Evolutionary conservation across 306 rosid genomes (phyloP).

Genomic region (Luffa acutangula): DNA sequence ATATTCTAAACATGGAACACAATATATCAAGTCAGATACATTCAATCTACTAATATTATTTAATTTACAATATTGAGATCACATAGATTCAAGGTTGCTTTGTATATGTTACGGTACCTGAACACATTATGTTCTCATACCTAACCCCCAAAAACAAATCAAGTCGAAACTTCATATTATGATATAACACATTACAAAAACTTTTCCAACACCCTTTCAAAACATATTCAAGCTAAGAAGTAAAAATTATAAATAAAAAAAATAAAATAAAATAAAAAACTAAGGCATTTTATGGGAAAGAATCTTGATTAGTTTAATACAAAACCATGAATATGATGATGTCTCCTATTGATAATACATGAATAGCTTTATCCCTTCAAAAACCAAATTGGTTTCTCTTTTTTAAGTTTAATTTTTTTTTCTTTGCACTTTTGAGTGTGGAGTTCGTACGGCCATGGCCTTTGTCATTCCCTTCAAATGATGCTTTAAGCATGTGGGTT

Average conservation of each 20-base stretch:
- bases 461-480: background rate
- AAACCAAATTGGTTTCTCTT: constrained; percentile 1
- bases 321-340: constrained; percentile 5
- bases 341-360: constrained; percentile 1
- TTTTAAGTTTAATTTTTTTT: background rate
- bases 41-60: too few species aligned
- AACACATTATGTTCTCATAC: too few species aligned
- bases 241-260: too few species aligned
- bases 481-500: background rate
- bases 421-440: background rate
- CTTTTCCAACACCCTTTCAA: background rate
- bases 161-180: background rate
- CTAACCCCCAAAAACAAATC: too few species aligned
- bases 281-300: background rate
- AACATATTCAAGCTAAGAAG: background rate
- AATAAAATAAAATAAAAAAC: too few species aligned
- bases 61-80: too few species aligned
- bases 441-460: constrained; percentile 3
- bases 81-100: too few species aligned
- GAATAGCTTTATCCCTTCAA: constrained; percentile 11
- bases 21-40: too few species aligned
- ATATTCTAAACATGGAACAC: too few species aligned
- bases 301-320: background rate
- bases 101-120: background rate
- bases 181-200: background rate